phyloP scores from a whole-genome alignment of 2,329 filamentous ascomycete genomes.

The Phialemonium atrogriseum region DNA sequence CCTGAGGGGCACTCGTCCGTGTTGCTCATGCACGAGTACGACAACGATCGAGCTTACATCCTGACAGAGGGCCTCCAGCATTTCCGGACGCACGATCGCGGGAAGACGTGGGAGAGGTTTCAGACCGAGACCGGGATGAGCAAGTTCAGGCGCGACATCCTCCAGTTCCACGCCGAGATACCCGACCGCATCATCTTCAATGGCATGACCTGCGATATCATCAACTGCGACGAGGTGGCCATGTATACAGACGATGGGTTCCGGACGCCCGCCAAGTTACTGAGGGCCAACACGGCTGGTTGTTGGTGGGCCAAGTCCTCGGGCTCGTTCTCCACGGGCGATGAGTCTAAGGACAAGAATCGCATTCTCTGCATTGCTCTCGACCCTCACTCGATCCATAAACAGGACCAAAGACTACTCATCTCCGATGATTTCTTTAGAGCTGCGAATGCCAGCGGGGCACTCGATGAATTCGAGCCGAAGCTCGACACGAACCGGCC shows the following conservation, averaged over 20 bases:
- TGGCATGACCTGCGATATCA: constrained; percentile 57
- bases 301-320: constrained; percentile 86
- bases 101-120: constrained; percentile 74
- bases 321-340: constrained; percentile 61
- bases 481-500: constrained; percentile 65
- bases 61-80: constrained; percentile 62
- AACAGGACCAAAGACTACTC: constrained; percentile 68
- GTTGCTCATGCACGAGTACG: constrained; percentile 69
- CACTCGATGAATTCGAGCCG: constrained; percentile 61
- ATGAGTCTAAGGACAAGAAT: constrained; percentile 55
- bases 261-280: constrained; percentile 51
- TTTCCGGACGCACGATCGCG: constrained; percentile 77
- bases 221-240: constrained; percentile 54
- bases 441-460: constrained; percentile 32
- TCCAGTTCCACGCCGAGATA: constrained; percentile 78
- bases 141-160: constrained; percentile 38
- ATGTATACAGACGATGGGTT: constrained; percentile 85
- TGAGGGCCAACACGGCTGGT: constrained; percentile 61
- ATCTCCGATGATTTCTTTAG: constrained; percentile 80
- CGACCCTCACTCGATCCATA: constrained; percentile 61
- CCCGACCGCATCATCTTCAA: constrained; percentile 81
- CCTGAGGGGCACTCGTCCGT: constrained; percentile 53
- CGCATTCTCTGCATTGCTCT: constrained; percentile 74
- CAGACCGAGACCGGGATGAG: constrained; percentile 50
- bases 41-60: constrained; percentile 72